These are phyloP conservation scores for Boechera stricta DNA, from an alignment of 345 rosid species.

Conservation along the genomic window DNA sequence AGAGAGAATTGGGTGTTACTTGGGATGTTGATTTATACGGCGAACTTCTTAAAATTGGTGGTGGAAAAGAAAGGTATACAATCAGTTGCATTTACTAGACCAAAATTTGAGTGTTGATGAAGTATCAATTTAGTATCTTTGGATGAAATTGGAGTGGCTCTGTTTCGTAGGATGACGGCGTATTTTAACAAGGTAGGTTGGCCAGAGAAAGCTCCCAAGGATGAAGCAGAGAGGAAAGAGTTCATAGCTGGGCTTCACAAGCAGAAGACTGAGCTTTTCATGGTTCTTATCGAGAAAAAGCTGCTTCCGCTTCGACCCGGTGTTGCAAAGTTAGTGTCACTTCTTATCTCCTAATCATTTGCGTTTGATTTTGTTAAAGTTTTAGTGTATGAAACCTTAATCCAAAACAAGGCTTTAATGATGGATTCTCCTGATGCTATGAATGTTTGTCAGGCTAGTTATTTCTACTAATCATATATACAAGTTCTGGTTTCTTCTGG, in stretches of 20 bases:
- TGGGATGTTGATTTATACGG: constrained; percentile 98
- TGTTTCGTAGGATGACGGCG: constrained; percentile 80
- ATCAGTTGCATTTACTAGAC: background rate
- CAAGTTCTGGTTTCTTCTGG: background rate
- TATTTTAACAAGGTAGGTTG: constrained; percentile 87
- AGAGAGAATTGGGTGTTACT: constrained; percentile 81
- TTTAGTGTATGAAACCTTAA: background rate
- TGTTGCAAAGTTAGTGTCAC: constrained; percentile 70
- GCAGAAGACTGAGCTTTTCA: constrained; percentile 85
- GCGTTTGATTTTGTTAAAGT: background rate
- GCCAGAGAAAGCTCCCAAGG: constrained; percentile 91
- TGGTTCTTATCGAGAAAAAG: constrained; percentile 87
- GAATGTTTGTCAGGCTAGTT: background rate
- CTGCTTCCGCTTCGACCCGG: constrained; percentile 92
- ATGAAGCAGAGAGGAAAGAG: constrained; percentile 82
- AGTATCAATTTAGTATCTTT: background rate
- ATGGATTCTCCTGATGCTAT: too few species aligned
- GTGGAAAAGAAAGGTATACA: constrained; percentile 88
- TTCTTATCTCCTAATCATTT: background rate
- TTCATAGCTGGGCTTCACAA: constrained; percentile 93
- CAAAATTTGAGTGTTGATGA: background rate
- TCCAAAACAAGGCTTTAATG: background rate
- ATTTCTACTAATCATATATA: background rate
- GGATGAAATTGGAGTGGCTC: background rate
- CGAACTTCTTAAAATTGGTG: constrained; percentile 90